Conservation (phyloP, 2,329 filamentous ascomycete species). For the Colletotrichum liriopes region DNA sequence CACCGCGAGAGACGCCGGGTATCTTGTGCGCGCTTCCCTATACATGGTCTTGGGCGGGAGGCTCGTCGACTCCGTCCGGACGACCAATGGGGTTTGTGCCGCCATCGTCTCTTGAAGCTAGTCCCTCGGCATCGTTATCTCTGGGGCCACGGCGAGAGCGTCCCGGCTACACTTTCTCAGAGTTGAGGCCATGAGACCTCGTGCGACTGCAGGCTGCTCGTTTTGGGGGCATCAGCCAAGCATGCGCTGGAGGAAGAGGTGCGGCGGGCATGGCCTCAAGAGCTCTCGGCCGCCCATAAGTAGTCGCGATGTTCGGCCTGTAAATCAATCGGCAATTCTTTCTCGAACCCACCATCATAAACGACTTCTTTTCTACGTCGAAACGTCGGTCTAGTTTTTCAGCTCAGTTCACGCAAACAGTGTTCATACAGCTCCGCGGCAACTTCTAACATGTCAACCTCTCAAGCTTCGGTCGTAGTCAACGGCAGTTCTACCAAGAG, state of each 20-base stretch:
- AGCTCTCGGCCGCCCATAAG: not conserved
- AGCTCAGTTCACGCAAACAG: not conserved
- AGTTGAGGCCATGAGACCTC: not conserved
- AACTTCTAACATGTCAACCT: not conserved
- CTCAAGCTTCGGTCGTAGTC: slow-evolving; percentile 11
- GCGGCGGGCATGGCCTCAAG: not conserved
- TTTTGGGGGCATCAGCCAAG: not conserved
- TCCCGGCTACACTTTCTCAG: not conserved
- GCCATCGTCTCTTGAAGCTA: not conserved
- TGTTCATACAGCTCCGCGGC: not conserved
- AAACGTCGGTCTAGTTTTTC: no score
- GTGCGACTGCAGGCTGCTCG: slow-evolving; percentile 3
- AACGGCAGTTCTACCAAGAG: slow-evolving; percentile 9
- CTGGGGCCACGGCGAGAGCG: not conserved
- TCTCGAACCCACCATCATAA: not conserved
- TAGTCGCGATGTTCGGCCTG: not conserved
- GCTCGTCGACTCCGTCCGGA: not conserved
- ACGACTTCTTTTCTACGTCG: no score
- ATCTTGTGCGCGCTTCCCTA: slow-evolving; percentile 10
- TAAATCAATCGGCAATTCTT: not conserved
- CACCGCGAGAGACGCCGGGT: not conserved
- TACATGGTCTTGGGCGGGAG: not conserved
- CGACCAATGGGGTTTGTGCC: slow-evolving; percentile 24
- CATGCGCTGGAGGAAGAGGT: not conserved
- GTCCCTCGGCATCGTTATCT: not conserved